These are phyloP conservation scores for Alternaria solani DNA, from an alignment of 2,329 filamentous ascomycete species.

Conservation along the genomic window DNA sequence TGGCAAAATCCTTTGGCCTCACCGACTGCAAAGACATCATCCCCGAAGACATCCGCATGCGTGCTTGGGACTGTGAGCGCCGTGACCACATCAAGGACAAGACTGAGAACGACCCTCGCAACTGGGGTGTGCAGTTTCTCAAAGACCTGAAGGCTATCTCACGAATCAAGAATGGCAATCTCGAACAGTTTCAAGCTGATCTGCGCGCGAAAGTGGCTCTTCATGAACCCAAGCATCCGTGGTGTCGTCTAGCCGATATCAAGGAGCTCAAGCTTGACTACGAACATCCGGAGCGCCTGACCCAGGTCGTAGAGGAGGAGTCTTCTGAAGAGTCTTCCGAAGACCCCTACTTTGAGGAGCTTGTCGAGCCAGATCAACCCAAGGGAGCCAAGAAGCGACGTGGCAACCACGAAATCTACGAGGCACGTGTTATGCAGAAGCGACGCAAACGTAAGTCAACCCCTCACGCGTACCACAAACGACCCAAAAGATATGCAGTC, in stretches of 20 bases:
- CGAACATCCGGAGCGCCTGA: slow-evolving; percentile 30
- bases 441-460: slow-evolving; percentile 33
- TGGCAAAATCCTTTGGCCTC: slow-evolving; percentile 38
- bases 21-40: slow-evolving; percentile 38
- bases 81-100: slow-evolving; percentile 45
- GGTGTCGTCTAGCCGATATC: slow-evolving; percentile 42
- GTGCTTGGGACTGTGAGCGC: slow-evolving; percentile 46
- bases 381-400: slow-evolving; percentile 29
- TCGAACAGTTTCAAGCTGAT: slow-evolving; percentile 37
- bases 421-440: slow-evolving; percentile 38
- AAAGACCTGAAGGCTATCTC: slow-evolving; percentile 45
- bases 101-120: slow-evolving; percentile 46
- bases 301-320: slow-evolving; percentile 15
- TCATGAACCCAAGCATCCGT: slow-evolving; percentile 42
- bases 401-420: slow-evolving; percentile 39
- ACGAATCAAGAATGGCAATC: slow-evolving; percentile 36
- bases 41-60: slow-evolving; percentile 48
- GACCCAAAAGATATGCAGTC: neutral
- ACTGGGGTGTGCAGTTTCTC: slow-evolving; percentile 50
- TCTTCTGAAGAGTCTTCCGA: slow-evolving; percentile 30
- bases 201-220: slow-evolving; percentile 35
- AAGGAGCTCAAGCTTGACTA: slow-evolving; percentile 42
- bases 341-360: slow-evolving; percentile 43
- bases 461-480: neutral
- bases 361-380: slow-evolving; percentile 36